Conservation (phyloP, 2,329 filamentous ascomycete genomes). For the Ophiostoma pallidulum region DNA sequence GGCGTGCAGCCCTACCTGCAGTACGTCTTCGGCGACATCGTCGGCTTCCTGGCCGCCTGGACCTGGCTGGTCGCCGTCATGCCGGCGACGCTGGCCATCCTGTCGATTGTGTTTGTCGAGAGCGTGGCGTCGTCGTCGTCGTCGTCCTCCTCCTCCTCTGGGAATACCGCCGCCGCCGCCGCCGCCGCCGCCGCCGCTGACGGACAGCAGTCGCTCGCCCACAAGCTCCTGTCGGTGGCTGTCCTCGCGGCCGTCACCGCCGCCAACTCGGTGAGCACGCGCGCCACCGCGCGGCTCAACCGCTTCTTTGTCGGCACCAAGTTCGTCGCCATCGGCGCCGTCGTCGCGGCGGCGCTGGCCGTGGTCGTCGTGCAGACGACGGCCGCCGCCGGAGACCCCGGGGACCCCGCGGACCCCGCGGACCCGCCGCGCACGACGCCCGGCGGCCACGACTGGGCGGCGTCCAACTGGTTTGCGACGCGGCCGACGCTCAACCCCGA, state of each 20-base stretch:
- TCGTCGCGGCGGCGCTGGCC: slow-evolving; percentile 40
- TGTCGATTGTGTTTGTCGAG: slow-evolving; percentile 54
- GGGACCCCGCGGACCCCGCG: too few relatives aligned
- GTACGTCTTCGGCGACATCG: slow-evolving; percentile 50
- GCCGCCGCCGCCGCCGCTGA: slow-evolving; percentile 11
- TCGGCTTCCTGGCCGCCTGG: slow-evolving; percentile 56
- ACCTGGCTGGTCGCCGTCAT: slow-evolving; percentile 57
- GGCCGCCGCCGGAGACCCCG: too few relatives aligned
- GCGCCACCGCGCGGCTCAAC: slow-evolving; percentile 45
- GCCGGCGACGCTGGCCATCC: slow-evolving; percentile 54
- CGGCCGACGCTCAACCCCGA: slow-evolving; percentile 41
- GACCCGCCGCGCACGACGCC: slow-evolving; percentile 22
- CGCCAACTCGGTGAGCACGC: slow-evolving; percentile 48
- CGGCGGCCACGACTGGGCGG: slow-evolving; percentile 44
- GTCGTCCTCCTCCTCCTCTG: too few relatives aligned
- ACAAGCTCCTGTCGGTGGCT: slow-evolving; percentile 42
- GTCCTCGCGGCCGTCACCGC: slow-evolving; percentile 37
- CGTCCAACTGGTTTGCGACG: slow-evolving; percentile 45
- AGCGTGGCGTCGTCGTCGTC: slow-evolving; percentile 34
- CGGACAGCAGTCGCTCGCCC: slow-evolving; percentile 24
- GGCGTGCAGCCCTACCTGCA: slow-evolving; percentile 55
- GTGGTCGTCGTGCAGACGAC: slow-evolving; percentile 34
- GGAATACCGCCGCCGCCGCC: neutral
- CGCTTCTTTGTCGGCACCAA: slow-evolving; percentile 46
- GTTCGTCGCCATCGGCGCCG: slow-evolving; percentile 37